These are phyloP conservation scores for Zasmidium citrigriseum DNA, from an alignment of 2,329 filamentous ascomycete species.

Conservation along the genomic window DNA sequence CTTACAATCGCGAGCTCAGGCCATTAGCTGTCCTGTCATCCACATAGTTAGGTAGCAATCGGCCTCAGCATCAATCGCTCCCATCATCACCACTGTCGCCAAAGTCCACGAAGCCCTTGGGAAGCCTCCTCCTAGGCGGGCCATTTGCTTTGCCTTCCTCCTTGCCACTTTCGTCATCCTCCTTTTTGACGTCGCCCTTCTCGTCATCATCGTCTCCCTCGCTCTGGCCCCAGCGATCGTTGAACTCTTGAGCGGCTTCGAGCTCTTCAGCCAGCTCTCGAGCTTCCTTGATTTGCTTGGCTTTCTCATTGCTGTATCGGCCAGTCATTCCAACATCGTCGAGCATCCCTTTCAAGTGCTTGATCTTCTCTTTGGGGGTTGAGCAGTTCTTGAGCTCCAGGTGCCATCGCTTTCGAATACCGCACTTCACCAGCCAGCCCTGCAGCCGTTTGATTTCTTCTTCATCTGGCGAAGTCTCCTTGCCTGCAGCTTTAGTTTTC, in stretches of 20 bases:
- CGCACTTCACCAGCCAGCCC: conserved; percentile 83
- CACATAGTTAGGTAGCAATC: too few species aligned
- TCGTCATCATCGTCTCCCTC: conserved; percentile 18
- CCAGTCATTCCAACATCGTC: conserved; percentile 84
- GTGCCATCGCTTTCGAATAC: conserved; percentile 88
- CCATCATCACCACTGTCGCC: conserved; percentile 38
- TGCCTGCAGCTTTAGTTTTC: conserved; percentile 27
- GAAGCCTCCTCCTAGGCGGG: conserved; percentile 23
- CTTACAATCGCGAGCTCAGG: too few species aligned
- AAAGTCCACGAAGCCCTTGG: conserved; percentile 39
- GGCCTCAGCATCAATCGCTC: conserved; percentile 27
- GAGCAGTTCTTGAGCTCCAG: conserved; percentile 77
- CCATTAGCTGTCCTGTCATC: not conserved
- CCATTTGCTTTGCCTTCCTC: conserved; percentile 12
- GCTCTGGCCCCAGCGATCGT: conserved; percentile 69
- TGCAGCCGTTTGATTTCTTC: conserved; percentile 87
- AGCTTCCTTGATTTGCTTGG: conserved; percentile 81
- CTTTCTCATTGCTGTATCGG: conserved; percentile 81
- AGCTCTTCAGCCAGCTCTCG: conserved; percentile 83
- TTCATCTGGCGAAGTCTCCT: conserved; percentile 61
- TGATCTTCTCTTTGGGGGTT: conserved; percentile 76
- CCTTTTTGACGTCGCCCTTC: conserved; percentile 13
- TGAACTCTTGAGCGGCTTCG: conserved; percentile 80
- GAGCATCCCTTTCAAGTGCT: conserved; percentile 77
- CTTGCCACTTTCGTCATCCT: conserved; percentile 17